phyloP scores from a whole-genome alignment of 805 yeast genomes.

The Teunomyces barrocoloradensis region DNA sequence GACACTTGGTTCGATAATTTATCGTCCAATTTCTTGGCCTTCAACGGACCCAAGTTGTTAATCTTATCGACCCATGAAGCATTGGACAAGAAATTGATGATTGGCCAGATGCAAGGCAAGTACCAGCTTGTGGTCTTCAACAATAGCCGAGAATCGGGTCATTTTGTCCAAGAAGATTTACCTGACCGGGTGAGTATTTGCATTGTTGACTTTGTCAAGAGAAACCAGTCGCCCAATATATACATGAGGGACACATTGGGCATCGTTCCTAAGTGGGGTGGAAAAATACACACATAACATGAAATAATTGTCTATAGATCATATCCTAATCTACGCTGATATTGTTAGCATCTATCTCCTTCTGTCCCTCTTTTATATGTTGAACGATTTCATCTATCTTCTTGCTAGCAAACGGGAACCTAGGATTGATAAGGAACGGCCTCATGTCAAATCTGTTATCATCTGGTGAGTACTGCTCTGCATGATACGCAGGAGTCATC shows the following conservation, averaged over 20 bases:
- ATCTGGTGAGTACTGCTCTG: slow-evolving; percentile 97
- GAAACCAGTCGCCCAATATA: slow-evolving; percentile 39
- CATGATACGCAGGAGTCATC: slow-evolving; percentile 96
- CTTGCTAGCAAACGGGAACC: slow-evolving; percentile 84
- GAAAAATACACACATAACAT: slow-evolving; percentile 3
- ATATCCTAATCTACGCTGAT: slow-evolving; percentile 46
- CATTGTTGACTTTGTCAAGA: slow-evolving; percentile 46
- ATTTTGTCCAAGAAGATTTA: slow-evolving; percentile 91
- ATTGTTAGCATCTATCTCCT: slow-evolving; percentile 22
- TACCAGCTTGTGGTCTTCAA: slow-evolving; percentile 81
- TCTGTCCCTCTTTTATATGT: slow-evolving; percentile 44
- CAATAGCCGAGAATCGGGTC: slow-evolving; percentile 62
- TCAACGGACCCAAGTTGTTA: slow-evolving; percentile 58
- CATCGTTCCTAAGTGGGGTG: slow-evolving; percentile 38
- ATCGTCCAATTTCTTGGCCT: slow-evolving; percentile 47
- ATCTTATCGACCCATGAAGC: slow-evolving; percentile 87
- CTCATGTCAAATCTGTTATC: slow-evolving; percentile 94
- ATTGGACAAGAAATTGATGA: slow-evolving; percentile 77
- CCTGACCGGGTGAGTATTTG: slow-evolving; percentile 66
- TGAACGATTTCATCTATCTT: slow-evolving; percentile 80
- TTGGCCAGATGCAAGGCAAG: slow-evolving; percentile 98
- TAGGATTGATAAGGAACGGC: slow-evolving; percentile 91
- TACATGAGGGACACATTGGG: slow-evolving; percentile 30
- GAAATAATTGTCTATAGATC: not conserved
- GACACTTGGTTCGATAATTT: slow-evolving; percentile 73